Conservation (phyloP, 768 basidiomycete species). For the Guyanaporus albipodus region DNA sequence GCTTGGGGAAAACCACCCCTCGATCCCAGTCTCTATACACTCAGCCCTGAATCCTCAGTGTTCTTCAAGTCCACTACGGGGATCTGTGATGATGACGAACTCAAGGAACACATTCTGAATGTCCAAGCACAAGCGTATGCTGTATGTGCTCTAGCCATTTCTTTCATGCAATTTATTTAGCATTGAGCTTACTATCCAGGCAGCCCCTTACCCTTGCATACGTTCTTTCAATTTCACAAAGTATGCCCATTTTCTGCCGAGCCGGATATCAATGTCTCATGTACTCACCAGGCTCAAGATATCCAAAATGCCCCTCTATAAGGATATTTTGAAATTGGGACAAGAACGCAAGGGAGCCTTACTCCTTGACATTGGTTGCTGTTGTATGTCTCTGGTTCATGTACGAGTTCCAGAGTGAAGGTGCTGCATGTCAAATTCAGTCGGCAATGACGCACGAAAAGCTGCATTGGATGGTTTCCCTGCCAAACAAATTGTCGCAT, state of each 20-base stretch:
- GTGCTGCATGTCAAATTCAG: constrained; percentile 15
- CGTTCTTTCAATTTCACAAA: constrained; percentile 15
- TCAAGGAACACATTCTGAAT: constrained; percentile 32
- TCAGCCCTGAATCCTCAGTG: constrained; percentile 6
- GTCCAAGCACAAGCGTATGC: constrained; percentile 34
- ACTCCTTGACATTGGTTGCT: constrained; percentile 45
- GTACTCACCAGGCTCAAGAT: constrained; percentile 18
- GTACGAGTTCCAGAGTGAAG: not conserved
- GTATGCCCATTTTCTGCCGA: constrained; percentile 3
- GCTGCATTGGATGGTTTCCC: constrained; percentile 42
- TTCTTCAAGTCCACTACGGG: constrained; percentile 32
- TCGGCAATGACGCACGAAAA: constrained; percentile 41
- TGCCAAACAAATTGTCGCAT: constrained; percentile 32
- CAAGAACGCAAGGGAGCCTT: constrained; percentile 34
- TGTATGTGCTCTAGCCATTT: constrained; percentile 25
- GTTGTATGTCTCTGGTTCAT: constrained; percentile 28
- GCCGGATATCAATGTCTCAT: not conserved
- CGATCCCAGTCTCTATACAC: constrained; percentile 15
- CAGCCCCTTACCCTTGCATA: constrained; percentile 24
- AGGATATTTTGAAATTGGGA: constrained; percentile 33
- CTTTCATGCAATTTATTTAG: not conserved
- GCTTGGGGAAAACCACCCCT: too few relatives aligned
- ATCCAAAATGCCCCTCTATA: constrained; percentile 18
- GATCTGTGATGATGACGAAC: constrained; percentile 27
- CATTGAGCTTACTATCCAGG: constrained; percentile 8